A percentile compares a stretch with the other conserved stretches of the same genome.
Conservation (phyloP, 2,329 filamentous ascomycete species). For the Pseudonectria buxi region DNA sequence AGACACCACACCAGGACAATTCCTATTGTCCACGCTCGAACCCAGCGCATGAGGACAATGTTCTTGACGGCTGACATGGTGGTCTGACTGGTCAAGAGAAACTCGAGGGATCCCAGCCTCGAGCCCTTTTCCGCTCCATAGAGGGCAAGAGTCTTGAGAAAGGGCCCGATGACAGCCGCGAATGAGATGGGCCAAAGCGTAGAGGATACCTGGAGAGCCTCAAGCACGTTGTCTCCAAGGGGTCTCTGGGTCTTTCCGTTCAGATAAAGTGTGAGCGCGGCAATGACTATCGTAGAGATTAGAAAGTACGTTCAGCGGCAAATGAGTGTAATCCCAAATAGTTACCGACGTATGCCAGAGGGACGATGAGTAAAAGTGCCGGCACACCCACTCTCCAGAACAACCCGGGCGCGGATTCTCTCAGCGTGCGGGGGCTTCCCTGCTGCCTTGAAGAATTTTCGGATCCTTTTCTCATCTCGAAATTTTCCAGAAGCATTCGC, state of each 20-base stretch:
- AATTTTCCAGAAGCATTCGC: too few species aligned
- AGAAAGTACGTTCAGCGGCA: too few species aligned
- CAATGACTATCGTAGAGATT: too few species aligned
- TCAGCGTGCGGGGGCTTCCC: too few species aligned
- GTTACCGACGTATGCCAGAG: too few species aligned
- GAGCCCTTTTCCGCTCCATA: slow-evolving; percentile 1
- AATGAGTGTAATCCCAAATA: too few species aligned
- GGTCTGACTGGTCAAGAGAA: neutral
- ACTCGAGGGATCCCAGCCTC: slow-evolving; percentile 4
- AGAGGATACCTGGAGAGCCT: slow-evolving; percentile 1
- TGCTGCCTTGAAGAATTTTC: too few species aligned
- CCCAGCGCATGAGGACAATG: neutral
- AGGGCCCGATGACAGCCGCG: slow-evolving; percentile 1
- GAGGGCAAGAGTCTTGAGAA: neutral
- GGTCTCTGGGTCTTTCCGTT: neutral
- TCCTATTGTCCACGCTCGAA: neutral
- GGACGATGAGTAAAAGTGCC: too few species aligned
- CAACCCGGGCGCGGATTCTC: too few species aligned
- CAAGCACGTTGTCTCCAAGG: neutral
- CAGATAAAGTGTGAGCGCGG: too few species aligned
- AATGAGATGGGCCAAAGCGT: slow-evolving; percentile 8
- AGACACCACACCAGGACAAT: neutral
- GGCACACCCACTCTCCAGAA: too few species aligned
- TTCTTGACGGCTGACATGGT: neutral
- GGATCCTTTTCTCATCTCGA: too few species aligned